Evolutionary conservation across 768 basidiomycete species (phyloP).

Genomic region (Lactarius hengduanensis): DNA sequence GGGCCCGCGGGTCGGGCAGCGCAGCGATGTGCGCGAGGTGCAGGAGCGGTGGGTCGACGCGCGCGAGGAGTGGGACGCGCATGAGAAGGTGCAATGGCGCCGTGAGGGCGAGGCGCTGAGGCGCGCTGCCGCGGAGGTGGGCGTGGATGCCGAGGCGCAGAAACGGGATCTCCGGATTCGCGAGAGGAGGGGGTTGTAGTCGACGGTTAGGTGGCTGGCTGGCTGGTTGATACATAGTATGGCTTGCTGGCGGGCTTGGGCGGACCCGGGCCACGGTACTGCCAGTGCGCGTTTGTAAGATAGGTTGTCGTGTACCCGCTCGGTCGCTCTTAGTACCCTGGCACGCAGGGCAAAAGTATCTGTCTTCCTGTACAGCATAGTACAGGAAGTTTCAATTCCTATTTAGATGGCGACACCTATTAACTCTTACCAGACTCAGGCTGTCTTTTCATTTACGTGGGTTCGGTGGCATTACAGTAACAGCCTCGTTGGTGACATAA

Average conservation of each 20-base stretch:
- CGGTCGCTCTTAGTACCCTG: not conserved
- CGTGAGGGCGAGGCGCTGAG: constrained; percentile 63
- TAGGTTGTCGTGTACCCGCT: no score
- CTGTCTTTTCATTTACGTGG: not conserved
- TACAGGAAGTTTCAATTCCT: no score
- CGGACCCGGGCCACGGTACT: no score
- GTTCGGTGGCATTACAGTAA: not conserved
- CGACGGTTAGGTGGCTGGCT: not conserved
- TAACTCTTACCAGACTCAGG: not conserved
- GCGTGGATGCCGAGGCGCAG: constrained; percentile 8
- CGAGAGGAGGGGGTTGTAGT: constrained; percentile 15
- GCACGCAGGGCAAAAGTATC: no score
- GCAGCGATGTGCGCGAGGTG: constrained; percentile 65
- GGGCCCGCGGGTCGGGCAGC: constrained; percentile 49
- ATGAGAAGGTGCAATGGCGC: constrained; percentile 74
- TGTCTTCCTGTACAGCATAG: no score
- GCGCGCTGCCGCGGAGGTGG: constrained; percentile 38
- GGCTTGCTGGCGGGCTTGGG: no score
- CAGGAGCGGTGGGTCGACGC: constrained; percentile 96
- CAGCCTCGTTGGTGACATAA: not conserved
- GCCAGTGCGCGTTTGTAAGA: no score
- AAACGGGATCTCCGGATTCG: constrained; percentile 30
- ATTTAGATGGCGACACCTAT: not conserved
- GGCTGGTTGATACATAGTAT: no score
- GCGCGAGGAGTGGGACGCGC: constrained; percentile 77